Evolutionary conservation across 78 protist genomes (phyloP), one percentile per base, ranked within the genome.

Genomic region (slime mould (Dictyostelium discoideum)): DNA sequence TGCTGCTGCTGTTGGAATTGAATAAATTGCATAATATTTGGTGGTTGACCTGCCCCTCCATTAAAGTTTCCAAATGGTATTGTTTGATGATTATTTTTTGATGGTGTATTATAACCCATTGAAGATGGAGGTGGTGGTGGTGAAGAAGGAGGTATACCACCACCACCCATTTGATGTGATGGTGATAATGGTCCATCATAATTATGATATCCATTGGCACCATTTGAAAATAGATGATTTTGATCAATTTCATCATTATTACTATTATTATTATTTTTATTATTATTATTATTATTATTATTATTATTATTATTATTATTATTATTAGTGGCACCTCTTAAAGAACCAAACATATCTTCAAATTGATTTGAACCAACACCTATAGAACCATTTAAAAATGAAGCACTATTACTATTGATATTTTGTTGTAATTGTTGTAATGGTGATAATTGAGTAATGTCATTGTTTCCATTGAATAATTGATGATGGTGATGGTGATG

Each of bases 1-100:
- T 79, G 84, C 1, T 79, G 84, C 22, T 79, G 84, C 44, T 79
- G 83, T 24, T 80, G 57, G 13, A 22, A 40, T 54, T 26, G 73
- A 40, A 54, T 65, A 6, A 20, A 54, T 54, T 29, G 86, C 26
- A 82, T 10, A 7, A 82, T 57, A 32, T 82, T n/a, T 39, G 50
- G 85, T 13, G 20, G 54, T 60, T 16, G 69, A 13, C 7, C 20
- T 16, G 6, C 26, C 20, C 69, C 69, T 16, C 22, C 65, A 60
- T 16, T 24, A 10, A 69, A 69, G 39, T 69, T 69, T 69, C 42
- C 77, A 69, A 69, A 69, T 9, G 37, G 14, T 9, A 18, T 3
- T 9, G 18, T 7, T 60, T 60, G 69, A 20, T 60, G 37, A 24
- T 40, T 26, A 60, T 60, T 69, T 26, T 69, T 69, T 82, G 86